These are phyloP conservation scores for Fusarium dlaminii DNA, from an alignment of 2,329 filamentous ascomycete genomes.

Conservation along the genomic window DNA sequence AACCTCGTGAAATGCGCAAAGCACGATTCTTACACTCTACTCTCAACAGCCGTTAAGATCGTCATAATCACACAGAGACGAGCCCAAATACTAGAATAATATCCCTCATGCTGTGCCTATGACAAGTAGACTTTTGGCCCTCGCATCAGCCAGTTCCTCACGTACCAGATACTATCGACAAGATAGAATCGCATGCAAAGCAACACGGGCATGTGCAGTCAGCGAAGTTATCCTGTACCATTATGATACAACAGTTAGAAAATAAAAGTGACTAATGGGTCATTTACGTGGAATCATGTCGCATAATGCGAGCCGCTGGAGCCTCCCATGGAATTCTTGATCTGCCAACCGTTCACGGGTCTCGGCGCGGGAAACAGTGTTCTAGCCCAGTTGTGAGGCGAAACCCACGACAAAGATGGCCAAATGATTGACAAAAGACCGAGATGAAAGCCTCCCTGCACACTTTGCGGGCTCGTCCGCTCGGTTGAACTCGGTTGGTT, in stretches of 20 bases:
- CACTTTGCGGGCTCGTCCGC: not conserved
- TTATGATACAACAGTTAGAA: not conserved
- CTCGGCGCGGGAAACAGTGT: not conserved
- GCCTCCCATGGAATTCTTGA: no score
- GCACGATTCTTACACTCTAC: not conserved
- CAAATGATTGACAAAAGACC: not conserved
- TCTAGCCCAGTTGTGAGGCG: not conserved
- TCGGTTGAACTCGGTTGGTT: slow-evolving; percentile 6
- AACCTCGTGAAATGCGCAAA: not conserved
- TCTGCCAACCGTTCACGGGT: not conserved
- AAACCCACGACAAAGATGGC: not conserved
- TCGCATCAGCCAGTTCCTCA: not conserved
- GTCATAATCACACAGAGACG: no score
- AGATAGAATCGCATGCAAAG: no score
- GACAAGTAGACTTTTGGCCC: no score
- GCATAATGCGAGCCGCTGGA: not conserved
- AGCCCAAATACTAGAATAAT: not conserved
- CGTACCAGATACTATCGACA: not conserved
- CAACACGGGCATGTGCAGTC: not conserved
- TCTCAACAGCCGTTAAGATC: not conserved
- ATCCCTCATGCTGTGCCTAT: not conserved
- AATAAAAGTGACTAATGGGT: not conserved
- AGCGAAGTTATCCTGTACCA: rapidly evolving
- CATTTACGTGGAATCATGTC: not conserved
- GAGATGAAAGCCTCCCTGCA: not conserved